phyloP scores from a whole-genome alignment of 2,329 filamentous ascomycete genomes.

The Dactylella cylindrospora region DNA sequence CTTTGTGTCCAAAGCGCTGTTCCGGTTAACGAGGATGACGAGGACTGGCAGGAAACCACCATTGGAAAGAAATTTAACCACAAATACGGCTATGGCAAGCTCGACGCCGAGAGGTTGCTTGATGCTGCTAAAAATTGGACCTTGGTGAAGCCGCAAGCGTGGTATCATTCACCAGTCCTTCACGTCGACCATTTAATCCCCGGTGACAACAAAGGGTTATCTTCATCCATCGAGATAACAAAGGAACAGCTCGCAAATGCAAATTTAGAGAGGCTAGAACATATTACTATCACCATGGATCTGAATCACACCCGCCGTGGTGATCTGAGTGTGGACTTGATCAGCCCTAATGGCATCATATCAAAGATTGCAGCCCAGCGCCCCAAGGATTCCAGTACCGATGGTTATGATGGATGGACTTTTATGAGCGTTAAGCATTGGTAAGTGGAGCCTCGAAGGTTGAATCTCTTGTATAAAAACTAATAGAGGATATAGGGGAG shows the following conservation, averaged over 20 bases:
- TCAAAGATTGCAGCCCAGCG: conserved; percentile 81
- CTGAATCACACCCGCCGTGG: conserved; percentile 82
- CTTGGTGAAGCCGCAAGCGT: conserved; percentile 89
- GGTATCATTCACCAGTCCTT: conserved; percentile 91
- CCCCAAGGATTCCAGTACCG: conserved; percentile 64
- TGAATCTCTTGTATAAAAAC: conserved; percentile 38
- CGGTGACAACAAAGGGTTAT: conserved; percentile 76
- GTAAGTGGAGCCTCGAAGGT: conserved; percentile 56
- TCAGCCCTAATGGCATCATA: conserved; percentile 76
- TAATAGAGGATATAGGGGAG: conserved; percentile 66
- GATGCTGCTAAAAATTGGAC: conserved; percentile 83
- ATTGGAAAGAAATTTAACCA: conserved; percentile 89
- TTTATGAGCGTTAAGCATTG: conserved; percentile 99
- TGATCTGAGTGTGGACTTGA: conserved; percentile 87
- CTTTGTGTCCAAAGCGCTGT: conserved; percentile 81
- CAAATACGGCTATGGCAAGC: conserved; percentile 91
- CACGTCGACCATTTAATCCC: conserved; percentile 84
- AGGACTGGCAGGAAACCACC: conserved; percentile 77
- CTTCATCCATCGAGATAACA: conserved; percentile 79
- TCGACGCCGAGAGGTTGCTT: conserved; percentile 83
- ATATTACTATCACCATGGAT: conserved; percentile 98
- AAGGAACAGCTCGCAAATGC: conserved; percentile 74
- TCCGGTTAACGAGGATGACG: conserved; percentile 70
- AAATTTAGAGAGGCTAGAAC: conserved; percentile 84
- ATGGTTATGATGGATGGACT: conserved; percentile 91